Evolutionary conservation across 2,329 filamentous ascomycete genomes (phyloP).

Genomic region (Westerdykella aurantiaca): DNA sequence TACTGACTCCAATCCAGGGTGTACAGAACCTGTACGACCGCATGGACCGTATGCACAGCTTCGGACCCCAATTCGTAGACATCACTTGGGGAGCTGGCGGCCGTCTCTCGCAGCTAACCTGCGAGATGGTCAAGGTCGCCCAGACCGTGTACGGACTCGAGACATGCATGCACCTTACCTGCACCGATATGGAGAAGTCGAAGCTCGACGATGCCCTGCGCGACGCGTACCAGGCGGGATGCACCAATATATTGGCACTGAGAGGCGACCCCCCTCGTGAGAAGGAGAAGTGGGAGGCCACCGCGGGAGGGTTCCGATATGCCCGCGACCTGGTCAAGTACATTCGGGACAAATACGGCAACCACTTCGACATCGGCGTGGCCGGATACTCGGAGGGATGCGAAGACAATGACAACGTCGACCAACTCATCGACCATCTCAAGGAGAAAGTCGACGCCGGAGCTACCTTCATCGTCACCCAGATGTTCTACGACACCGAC

Average conservation of each 20-base stretch:
- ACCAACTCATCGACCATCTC: conserved; percentile 79
- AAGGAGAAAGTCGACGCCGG: conserved; percentile 97
- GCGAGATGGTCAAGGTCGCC: conserved; percentile 94
- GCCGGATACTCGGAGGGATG: conserved; percentile 94
- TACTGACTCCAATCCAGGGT: conserved; percentile 46
- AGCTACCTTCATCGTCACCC: conserved; percentile 88
- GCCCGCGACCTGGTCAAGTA: conserved; percentile 85
- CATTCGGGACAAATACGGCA: conserved; percentile 70
- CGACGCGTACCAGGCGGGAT: conserved; percentile 87
- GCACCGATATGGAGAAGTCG: conserved; percentile 92
- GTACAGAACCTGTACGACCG: conserved; percentile 99
- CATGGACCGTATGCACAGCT: conserved; percentile 97
- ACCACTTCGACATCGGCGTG: conserved; percentile 96
- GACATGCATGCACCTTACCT: conserved; percentile 98
- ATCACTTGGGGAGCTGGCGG: conserved; percentile 98
- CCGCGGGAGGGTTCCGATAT: conserved; percentile 82
- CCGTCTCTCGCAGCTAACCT: conserved; percentile 82
- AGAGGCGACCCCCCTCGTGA: conserved; percentile 91
- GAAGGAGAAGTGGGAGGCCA: conserved; percentile 86
- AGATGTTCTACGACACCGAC: conserved; percentile 99
- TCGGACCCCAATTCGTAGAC: conserved; percentile 93
- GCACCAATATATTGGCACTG: conserved; percentile 93
- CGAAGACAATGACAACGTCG: conserved; percentile 86
- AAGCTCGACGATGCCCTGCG: conserved; percentile 86
- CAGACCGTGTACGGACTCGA: conserved; percentile 94